Base-by-base conservation (phyloP, 1,139 yeast species). In the Debaryomyces singareniensis region DNA sequence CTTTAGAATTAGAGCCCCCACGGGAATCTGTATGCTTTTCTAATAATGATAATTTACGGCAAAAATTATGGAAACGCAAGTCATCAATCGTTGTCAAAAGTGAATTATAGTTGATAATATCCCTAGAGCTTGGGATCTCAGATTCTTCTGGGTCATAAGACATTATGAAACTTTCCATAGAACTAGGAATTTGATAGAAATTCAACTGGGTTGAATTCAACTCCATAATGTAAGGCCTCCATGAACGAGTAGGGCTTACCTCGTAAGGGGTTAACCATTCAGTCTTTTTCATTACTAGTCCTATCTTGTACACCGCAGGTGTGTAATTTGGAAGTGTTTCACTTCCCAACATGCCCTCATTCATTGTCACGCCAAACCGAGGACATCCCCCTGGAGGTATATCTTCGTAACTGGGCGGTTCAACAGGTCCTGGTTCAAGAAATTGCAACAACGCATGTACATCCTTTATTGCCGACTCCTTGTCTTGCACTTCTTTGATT, bases 171-270 rank as follows among this genome's bases (percentile, higher is more conserved):
- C 51, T 37, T 40, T 63, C 68, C 34, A 67, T 29, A 31, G 50
- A 44, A 24, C 47, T 45, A 1, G 72, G 71, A 4, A 67, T 52
- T 6, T 44, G 38, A 47, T 81, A 81, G 31, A 82, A 61, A 50
- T 81, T 82, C 22, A 82, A 49, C 53, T 82, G 91, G 1, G 91
- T 82, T 2, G 85, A 77, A 53, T 82, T 82, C 21, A 82, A 55
- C 45, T 82, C 91, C 55, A 80, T 58, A 5, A 82, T 60, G 20
- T 66, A 62, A 30, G 68, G 61, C 44, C 64, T 74, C 91, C 91
- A 81, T n/a, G 71, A 66, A 39, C 86, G 55, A 6, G 66, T 52
- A 1, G 75, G 66, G 0, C 84, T 67, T 4, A 75, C 64, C 42
- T 78, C 84, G 44, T 71, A 77, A 0, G 89, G 89, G 4, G 78